Evolutionary conservation across 148 eudicot species (phyloP).

Genomic region (Camellia japonica): DNA sequence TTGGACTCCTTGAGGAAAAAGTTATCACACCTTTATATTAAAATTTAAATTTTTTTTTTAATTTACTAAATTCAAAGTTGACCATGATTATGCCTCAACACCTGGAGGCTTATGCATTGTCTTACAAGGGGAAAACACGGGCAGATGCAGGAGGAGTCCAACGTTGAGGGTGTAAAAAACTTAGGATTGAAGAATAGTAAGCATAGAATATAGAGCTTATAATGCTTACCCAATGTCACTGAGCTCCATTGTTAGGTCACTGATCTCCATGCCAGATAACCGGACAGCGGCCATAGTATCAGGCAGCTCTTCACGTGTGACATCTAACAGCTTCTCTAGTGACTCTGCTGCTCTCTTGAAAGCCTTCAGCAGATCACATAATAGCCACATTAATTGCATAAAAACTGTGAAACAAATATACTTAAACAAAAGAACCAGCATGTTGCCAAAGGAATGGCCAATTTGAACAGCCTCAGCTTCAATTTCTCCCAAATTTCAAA

Average conservation of each 20-base stretch:
- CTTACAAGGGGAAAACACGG: too few relatives aligned
- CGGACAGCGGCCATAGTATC: constrained; percentile 94
- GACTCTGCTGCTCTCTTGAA: constrained; percentile 93
- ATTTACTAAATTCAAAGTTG: too few relatives aligned
- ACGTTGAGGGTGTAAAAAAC: background rate
- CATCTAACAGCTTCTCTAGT: constrained; percentile 80
- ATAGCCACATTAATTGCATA: background rate
- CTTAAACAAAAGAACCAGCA: background rate
- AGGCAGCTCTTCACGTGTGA: constrained; percentile 80
- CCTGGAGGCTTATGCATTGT: too few relatives aligned
- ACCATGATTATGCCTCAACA: too few relatives aligned
- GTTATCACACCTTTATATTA: too few relatives aligned
- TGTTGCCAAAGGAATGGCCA: background rate
- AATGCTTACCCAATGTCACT: constrained; percentile 78
- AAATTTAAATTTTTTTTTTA: too few relatives aligned
- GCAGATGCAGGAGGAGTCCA: too few relatives aligned
- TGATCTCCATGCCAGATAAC: constrained; percentile 95
- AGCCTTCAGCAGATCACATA: constrained; percentile 46
- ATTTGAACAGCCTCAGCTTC: background rate
- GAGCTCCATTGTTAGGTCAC: constrained; percentile 94
- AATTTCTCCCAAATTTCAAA: background rate
- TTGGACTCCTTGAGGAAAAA: too few relatives aligned
- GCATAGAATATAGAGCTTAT: background rate
- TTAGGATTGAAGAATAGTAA: background rate
- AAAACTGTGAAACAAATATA: background rate